Evolutionary conservation across 768 basidiomycete genomes (phyloP), one percentile per base, ranked within the genome.

Genomic region (Leccinum truebloodii): DNA sequence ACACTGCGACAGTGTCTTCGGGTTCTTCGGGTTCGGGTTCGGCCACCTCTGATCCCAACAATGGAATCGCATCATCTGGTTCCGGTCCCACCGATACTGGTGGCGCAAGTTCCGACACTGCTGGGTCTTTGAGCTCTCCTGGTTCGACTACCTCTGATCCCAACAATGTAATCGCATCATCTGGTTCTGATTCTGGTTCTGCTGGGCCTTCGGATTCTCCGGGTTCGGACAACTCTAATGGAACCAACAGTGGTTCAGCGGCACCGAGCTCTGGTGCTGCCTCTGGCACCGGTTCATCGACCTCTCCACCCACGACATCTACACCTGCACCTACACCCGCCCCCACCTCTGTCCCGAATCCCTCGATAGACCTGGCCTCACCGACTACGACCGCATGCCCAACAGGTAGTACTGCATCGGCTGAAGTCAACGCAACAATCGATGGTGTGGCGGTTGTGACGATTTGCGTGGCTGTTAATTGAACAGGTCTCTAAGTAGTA

Each of bases 401-500:
- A 46, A 10, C 67, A 24, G 67, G 69, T 32, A 32, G 58, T 52
- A 69, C 16, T 7, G 37, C 37, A 22, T 51, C 59, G 5, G 58
- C 35, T n/a, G n/a, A 20, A 0, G 61, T 41, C 22, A 52, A 53
- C 16, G 20, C 52, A 50, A n/a, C 32, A 3, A 39, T 41, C 3
- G 28, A 48, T 22, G 35, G 10, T 32, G 24, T 54, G 37, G 59
- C 18, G 41, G 14, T 30, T 6, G 62, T 20, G 4, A 7, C 16
- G 16, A 44, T 71, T 39, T 71, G 69, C 20, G 61, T 70, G 20
- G 49, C 52, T 20, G 13, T 62, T 24, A 60, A 55, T 48, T 28
- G 32, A 34, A 22, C 7, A 22, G 52, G 32, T 26, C 35, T 39
- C 34, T 9, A 26, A n/a, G 46, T 30, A 35, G 46, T 18, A 35